Base-by-base conservation (phyloP, 352 stramenopile species). In the Hyaloperonospora arabidopsidis region DNA sequence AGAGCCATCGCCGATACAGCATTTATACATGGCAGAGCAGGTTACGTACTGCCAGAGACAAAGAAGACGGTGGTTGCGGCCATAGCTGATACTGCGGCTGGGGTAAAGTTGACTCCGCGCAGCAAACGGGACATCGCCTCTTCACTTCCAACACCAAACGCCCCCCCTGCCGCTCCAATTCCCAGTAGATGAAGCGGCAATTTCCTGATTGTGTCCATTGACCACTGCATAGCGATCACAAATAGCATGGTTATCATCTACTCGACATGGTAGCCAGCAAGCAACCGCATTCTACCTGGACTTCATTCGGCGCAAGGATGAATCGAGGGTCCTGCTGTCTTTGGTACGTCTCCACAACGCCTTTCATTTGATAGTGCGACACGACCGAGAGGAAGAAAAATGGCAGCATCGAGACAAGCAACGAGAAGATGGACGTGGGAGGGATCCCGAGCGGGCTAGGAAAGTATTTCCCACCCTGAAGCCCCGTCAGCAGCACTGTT, bases 101-200 rank as follows among this genome's bases (percentile, higher is more conserved):
- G 76, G 23, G 70, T 55, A 13, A 97, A 79, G 39, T 90, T 90
- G 66, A 97, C 85, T 18, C 83, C 74, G 15, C 97, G 76, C 76
- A 98, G 86, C 18, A 97, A 69, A 1, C 85, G 81, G 6, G 88
- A 89, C 46, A 83, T 95, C n/a, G 96, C 78, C 36, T 95, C 93
- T 47, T 89, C 89, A 45, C 86, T 87, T 22, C 86, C 87, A 5
- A 97, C 77, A 17, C 92, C 92, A 63, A 97, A 97, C 57, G 96
- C 76, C 28, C 89, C 89, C n/a, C 84, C 88, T 66, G 92, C 81
- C 44, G 95, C 75, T 6, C 92, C 92, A 25, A 90, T 92, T 2
- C 95, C 72, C 34, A 89, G 82, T 39, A 86, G 86, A 36, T 95
- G 68, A 14, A 76, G 54, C 19, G 91, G 88, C 63, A 97, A 88